phyloP scores from a whole-genome alignment of 2,329 filamentous ascomycete species.

The Mycocentrospora acerina region DNA sequence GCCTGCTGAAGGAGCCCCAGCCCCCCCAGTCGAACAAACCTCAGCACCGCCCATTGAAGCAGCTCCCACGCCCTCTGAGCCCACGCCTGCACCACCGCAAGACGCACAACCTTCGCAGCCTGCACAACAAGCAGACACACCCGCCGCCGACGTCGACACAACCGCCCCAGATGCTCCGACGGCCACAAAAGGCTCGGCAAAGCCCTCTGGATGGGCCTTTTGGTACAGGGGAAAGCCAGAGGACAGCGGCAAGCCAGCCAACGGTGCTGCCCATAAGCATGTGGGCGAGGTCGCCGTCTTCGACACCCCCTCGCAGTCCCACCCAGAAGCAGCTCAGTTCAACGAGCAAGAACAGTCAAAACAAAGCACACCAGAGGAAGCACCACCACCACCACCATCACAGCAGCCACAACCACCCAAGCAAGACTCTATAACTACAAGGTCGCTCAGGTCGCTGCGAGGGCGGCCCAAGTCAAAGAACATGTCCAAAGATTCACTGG shows the following conservation, averaged over 20 bases:
- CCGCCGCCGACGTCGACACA: conserved; percentile 4
- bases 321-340: conserved; percentile 54
- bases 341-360: conserved; percentile 45
- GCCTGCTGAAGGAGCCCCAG: conserved; percentile 6
- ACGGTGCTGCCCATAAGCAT: conserved; percentile 58
- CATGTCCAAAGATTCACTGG: conserved; percentile 16
- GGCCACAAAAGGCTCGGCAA: conserved; percentile 44
- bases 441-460: conserved; percentile 34
- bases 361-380: conserved; percentile 18
- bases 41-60: too few relatives aligned
- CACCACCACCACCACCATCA: neutral
- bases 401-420: conserved; percentile 9
- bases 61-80: neutral
- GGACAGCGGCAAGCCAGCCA: conserved; percentile 56
- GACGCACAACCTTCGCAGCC: conserved; percentile 1
- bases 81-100: conserved; percentile 4
- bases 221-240: conserved; percentile 66
- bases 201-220: conserved; percentile 73
- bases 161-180: conserved; percentile 8
- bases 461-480: conserved; percentile 32
- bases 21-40: conserved; percentile 9
- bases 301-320: conserved; percentile 52
- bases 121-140: conserved; percentile 1
- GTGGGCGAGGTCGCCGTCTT: conserved; percentile 54
- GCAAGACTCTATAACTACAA: conserved; percentile 25